These are phyloP conservation scores for Pseudocercospora macadamiae DNA, from an alignment of 2,329 filamentous ascomycete species.

Conservation along the genomic window DNA sequence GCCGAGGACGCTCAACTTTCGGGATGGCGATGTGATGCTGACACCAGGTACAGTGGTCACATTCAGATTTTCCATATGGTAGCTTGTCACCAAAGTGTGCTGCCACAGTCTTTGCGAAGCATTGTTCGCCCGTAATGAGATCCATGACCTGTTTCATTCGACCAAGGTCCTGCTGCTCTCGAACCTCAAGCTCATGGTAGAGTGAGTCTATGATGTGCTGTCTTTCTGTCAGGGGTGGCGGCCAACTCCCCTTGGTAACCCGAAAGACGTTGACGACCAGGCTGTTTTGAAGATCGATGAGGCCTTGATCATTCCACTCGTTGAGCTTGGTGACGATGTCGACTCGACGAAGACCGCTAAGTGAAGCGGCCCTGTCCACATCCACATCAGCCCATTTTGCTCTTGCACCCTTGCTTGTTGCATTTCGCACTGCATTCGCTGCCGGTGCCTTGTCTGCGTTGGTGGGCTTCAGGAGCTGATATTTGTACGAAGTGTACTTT, in stretches of 20 bases:
- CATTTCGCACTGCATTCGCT: slow-evolving; percentile 49
- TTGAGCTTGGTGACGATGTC: slow-evolving; percentile 61
- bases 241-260: slow-evolving; percentile 53
- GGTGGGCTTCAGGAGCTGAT: slow-evolving; percentile 41
- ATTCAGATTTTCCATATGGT: slow-evolving; percentile 48
- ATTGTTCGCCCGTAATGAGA: slow-evolving; percentile 57
- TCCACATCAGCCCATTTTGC: slow-evolving; percentile 53
- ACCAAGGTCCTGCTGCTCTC: slow-evolving; percentile 58
- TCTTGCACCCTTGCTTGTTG: slow-evolving; percentile 44
- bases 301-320: slow-evolving; percentile 53
- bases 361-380: slow-evolving; percentile 45
- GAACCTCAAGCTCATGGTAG: slow-evolving; percentile 53
- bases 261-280: slow-evolving; percentile 60
- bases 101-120: slow-evolving; percentile 58
- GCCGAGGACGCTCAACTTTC: slow-evolving; percentile 45
- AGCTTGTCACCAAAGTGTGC: slow-evolving; percentile 61
- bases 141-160: slow-evolving; percentile 55
- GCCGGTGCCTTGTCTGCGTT: slow-evolving; percentile 46
- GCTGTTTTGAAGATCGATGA: slow-evolving; percentile 55
- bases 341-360: slow-evolving; percentile 43
- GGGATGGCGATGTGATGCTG: slow-evolving; percentile 39
- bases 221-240: slow-evolving; percentile 43
- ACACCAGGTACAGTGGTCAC: slow-evolving; percentile 57
- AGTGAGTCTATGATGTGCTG: slow-evolving; percentile 52
- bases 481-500: slow-evolving; percentile 61